These are phyloP conservation scores for Penicillium sp. DNA, from an alignment of 2,329 filamentous ascomycete species.

Conservation along the genomic window DNA sequence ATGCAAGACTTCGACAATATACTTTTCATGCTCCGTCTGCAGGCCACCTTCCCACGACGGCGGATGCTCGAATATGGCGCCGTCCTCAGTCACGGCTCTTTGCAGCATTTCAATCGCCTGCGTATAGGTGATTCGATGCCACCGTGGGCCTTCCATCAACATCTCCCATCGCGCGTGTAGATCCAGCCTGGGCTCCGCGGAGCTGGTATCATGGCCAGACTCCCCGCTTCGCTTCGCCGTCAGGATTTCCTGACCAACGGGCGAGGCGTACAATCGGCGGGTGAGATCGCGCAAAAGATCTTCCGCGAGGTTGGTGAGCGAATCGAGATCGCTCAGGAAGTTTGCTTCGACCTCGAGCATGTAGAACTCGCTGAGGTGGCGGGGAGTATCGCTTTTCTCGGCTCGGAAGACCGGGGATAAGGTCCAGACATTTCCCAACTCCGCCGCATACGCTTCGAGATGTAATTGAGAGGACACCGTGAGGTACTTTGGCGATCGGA, in stretches of 20 bases:
- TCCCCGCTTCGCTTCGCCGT: slow-evolving; percentile 39
- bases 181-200: slow-evolving; percentile 34
- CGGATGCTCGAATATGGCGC: slow-evolving; percentile 56
- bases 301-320: slow-evolving; percentile 75
- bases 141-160: slow-evolving; percentile 51
- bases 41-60: slow-evolving; percentile 69
- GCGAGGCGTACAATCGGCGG: slow-evolving; percentile 44
- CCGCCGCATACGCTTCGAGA: slow-evolving; percentile 82
- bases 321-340: slow-evolving; percentile 64
- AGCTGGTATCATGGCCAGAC: slow-evolving; percentile 34
- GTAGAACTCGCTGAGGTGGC: slow-evolving; percentile 95
- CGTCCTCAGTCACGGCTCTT: slow-evolving; percentile 47
- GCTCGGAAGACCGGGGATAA: slow-evolving; percentile 90
- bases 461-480: slow-evolving; percentile 94
- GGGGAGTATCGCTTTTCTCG: slow-evolving; percentile 84
- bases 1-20: slow-evolving; percentile 64
- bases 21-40: slow-evolving; percentile 89
- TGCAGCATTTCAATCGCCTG: slow-evolving; percentile 67
- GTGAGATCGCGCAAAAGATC: slow-evolving; percentile 62
- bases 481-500: slow-evolving; percentile 81
- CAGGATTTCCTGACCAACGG: slow-evolving; percentile 52
- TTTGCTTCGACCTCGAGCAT: slow-evolving; percentile 93
- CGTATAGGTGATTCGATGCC: slow-evolving; percentile 79
- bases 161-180: slow-evolving; percentile 68
- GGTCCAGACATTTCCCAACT: slow-evolving; percentile 87